phyloP scores from a whole-genome alignment of 805 yeast genomes.

The Sugiyamaella lignohabitans region DNA sequence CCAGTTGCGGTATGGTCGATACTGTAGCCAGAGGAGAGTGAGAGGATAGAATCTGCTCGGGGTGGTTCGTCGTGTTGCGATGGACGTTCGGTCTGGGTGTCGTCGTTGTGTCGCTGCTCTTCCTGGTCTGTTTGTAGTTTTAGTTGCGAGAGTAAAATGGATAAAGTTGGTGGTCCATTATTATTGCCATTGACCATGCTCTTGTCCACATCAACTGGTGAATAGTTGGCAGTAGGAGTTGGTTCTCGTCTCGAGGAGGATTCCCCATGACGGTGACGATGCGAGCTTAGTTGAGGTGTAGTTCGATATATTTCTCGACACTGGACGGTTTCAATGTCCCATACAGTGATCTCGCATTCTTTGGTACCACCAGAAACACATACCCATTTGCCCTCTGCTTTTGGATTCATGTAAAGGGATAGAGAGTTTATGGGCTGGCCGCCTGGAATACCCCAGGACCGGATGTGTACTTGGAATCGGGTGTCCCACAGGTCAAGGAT shows the following conservation, averaged over 20 bases:
- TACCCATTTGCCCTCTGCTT: slow-evolving; percentile 39
- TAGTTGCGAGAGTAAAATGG: not conserved
- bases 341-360: slow-evolving; percentile 53
- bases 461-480: slow-evolving; percentile 54
- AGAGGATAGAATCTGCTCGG: not conserved
- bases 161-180: slow-evolving; percentile 1
- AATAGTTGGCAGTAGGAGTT: slow-evolving; percentile 11
- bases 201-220: slow-evolving; percentile 11
- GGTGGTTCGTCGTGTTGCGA: not conserved
- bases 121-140: not conserved
- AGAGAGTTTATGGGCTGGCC: slow-evolving; percentile 46
- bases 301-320: slow-evolving; percentile 43
- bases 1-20: not conserved
- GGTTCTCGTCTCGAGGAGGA: not conserved
- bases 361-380: slow-evolving; percentile 65
- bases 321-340: slow-evolving; percentile 65
- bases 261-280: not conserved
- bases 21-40: slow-evolving; percentile 1
- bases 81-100: not conserved
- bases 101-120: not conserved
- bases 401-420: slow-evolving; percentile 42
- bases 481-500: slow-evolving; percentile 75
- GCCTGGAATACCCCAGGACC: slow-evolving; percentile 53
- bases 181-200: not conserved
- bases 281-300: not conserved